Evolutionary conservation across 768 basidiomycete species (phyloP).

Genomic region (Boletus coccyginus): DNA sequence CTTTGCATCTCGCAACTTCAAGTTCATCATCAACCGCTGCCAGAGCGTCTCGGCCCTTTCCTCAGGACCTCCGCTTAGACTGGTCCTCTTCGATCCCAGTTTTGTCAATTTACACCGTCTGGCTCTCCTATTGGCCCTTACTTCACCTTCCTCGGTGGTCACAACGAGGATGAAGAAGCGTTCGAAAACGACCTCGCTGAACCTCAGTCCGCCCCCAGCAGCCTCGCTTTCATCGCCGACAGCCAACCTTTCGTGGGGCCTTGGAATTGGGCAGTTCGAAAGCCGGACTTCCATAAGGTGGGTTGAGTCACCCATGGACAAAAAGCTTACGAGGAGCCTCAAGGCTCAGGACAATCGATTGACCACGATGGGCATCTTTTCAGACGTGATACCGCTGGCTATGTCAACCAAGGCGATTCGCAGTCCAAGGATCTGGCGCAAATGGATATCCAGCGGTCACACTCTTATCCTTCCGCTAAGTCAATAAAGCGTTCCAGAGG

Average conservation of each 20-base stretch:
- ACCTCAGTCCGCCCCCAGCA: slow-evolving; percentile 27
- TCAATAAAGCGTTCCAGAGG: slow-evolving; percentile 20
- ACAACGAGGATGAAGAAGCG: slow-evolving; percentile 24
- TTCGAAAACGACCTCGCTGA: slow-evolving; percentile 35
- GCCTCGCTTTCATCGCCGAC: slow-evolving; percentile 19
- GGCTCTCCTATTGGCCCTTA: slow-evolving; percentile 36
- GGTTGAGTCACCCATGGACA: slow-evolving; percentile 54
- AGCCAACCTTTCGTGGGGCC: slow-evolving; percentile 58
- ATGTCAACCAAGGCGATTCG: background rate
- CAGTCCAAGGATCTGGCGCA: slow-evolving; percentile 4
- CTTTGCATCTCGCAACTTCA: slow-evolving; percentile 14
- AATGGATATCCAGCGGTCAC: slow-evolving; percentile 17
- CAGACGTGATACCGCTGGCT: slow-evolving; percentile 3
- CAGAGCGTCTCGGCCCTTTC: slow-evolving; percentile 5
- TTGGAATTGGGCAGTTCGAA: slow-evolving; percentile 48
- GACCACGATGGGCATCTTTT: slow-evolving; percentile 25
- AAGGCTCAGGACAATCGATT: slow-evolving; percentile 19
- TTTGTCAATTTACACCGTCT: slow-evolving; percentile 57
- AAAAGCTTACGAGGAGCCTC: slow-evolving; percentile 32
- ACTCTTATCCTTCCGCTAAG: slow-evolving; percentile 28
- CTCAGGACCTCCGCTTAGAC: slow-evolving; percentile 49
- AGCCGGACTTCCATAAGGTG: slow-evolving; percentile 54
- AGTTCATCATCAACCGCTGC: background rate
- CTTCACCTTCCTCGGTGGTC: slow-evolving; percentile 25
- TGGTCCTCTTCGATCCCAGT: slow-evolving; percentile 72